Evolutionary conservation across 148 eudicot genomes (phyloP), one percentile per base, ranked within the genome.

Genomic region (Nepenthes mirabilis): DNA sequence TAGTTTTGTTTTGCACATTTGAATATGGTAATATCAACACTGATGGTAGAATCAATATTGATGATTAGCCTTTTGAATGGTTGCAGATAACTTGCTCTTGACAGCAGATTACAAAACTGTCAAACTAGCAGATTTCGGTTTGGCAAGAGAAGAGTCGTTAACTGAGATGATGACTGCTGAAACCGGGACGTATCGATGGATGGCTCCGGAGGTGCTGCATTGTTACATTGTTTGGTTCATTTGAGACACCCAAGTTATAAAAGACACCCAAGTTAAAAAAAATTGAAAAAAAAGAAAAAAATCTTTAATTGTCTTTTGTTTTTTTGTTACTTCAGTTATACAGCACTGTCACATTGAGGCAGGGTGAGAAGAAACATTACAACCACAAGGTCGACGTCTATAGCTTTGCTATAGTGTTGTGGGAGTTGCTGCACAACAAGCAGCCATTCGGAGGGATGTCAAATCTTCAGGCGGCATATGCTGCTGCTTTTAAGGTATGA

Each of bases 381-480:
- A 88, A 88, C 68, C 88, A 88, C 66, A 91, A 91, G 61, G 98
- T 91, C 47, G 98, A 91, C 75, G 96, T 84, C 1, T 91, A 91
- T 70, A 91, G 98, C 72, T 91, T 91, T 64, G 93, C 98, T 4
- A 88, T 91, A 57, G 96, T 91, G 5, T 75, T 91, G 63, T 91
- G 98, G 98, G 98, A 91, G 77, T 88, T 91, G 72, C 63, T 91
- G 62, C 90, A 83, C 64, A 91, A 88, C 65, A 88, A 83, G 74
- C 64, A 80, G 56, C 98, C 98, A 53, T 91, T 91, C 64, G 96
- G 85, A 74, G 98, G 98, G 79, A 91, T 88, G 96, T 88, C 96
- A 33, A 88, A 88, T 82, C 74, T 91, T 61, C 98, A 91, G 77
- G 98, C 96, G 12, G 98, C 98, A 1, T 91, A 91, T 75, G 98